Percentiles rank a stretch among this genome's conserved stretches.
phyloP scores from a whole-genome alignment of 768 basidiomycete genomes.

The Lactarius evosmus region DNA sequence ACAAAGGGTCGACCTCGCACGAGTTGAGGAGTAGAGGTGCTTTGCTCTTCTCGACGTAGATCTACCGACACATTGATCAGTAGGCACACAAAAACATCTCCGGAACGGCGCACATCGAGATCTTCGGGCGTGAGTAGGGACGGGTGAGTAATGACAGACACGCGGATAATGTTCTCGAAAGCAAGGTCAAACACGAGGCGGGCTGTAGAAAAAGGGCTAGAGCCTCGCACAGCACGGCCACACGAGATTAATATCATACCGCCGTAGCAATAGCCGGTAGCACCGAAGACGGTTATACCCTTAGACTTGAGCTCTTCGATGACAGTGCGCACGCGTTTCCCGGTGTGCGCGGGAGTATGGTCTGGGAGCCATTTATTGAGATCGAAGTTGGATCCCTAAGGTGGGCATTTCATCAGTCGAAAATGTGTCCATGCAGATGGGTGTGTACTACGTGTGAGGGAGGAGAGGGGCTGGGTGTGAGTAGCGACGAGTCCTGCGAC shows the following conservation, averaged over 20 bases:
- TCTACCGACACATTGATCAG: constrained; percentile 27
- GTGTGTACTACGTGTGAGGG: background rate
- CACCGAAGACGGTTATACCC: constrained; percentile 34
- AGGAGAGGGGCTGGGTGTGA: background rate
- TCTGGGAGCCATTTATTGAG: constrained; percentile 8
- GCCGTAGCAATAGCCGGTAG: constrained; percentile 34
- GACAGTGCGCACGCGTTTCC: constrained; percentile 29
- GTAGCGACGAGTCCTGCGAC: background rate
- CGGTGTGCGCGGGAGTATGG: constrained; percentile 28
- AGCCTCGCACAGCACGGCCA: background rate
- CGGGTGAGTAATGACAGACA: constrained; percentile 46
- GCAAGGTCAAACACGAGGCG: constrained; percentile 38
- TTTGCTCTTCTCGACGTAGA: constrained; percentile 35
- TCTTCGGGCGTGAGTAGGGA: constrained; percentile 42
- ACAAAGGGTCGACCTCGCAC: constrained; percentile 37
- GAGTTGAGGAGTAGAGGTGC: constrained; percentile 45
- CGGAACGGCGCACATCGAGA: constrained; percentile 35
- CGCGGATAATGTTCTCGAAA: constrained; percentile 40
- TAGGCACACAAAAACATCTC: background rate
- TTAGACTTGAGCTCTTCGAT: constrained; percentile 33
- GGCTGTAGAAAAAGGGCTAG: background rate
- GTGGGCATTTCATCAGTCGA: background rate
- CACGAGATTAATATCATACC: constrained; percentile 13
- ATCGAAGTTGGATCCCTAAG: constrained; percentile 16
- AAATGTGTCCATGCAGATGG: background rate